phyloP scores from a whole-genome alignment of 2,329 filamentous ascomycete species.

The Hymenoscyphus infarciens region DNA sequence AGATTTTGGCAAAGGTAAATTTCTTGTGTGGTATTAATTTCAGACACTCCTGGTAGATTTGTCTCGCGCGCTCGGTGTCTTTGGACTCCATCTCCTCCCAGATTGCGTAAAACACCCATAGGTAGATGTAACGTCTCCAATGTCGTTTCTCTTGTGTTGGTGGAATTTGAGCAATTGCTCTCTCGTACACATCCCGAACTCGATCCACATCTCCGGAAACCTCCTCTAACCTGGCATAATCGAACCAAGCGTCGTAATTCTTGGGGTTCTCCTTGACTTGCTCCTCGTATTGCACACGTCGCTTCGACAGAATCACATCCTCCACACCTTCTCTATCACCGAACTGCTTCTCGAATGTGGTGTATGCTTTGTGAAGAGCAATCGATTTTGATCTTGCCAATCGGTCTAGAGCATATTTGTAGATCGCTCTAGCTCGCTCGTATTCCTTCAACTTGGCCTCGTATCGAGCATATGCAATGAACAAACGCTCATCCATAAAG shows the following conservation, averaged over 20 bases:
- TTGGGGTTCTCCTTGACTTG: conserved; percentile 90
- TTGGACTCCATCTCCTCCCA: conserved; percentile 89
- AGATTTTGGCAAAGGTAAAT: conserved; percentile 96
- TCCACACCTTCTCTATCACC: conserved; percentile 91
- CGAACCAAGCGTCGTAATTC: conserved; percentile 97
- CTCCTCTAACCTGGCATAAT: conserved; percentile 89
- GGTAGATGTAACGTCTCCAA: conserved; percentile 95
- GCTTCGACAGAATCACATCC: conserved; percentile 91
- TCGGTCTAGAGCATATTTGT: conserved; percentile 92
- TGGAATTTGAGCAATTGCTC: conserved; percentile 91
- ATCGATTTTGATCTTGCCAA: conserved; percentile 84
- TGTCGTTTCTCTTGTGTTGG: conserved; percentile 95
- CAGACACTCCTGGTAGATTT: conserved; percentile 88
- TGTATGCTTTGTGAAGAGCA: conserved; percentile 87
- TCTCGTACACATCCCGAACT: conserved; percentile 89
- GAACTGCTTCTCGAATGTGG: conserved; percentile 97
- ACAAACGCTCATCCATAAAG: conserved; percentile 92
- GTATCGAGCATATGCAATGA: conserved; percentile 92
- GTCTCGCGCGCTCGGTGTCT: conserved; percentile 72
- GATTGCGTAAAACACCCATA: conserved; percentile 96
- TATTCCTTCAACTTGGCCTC: conserved; percentile 94
- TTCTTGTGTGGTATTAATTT: conserved; percentile 89
- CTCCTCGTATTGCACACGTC: conserved; percentile 89
- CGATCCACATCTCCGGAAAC: conserved; percentile 75
- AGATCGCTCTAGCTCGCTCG: conserved; percentile 89